phyloP scores from a whole-genome alignment of 2,329 filamentous ascomycete species.

The Drechslera avenae region DNA sequence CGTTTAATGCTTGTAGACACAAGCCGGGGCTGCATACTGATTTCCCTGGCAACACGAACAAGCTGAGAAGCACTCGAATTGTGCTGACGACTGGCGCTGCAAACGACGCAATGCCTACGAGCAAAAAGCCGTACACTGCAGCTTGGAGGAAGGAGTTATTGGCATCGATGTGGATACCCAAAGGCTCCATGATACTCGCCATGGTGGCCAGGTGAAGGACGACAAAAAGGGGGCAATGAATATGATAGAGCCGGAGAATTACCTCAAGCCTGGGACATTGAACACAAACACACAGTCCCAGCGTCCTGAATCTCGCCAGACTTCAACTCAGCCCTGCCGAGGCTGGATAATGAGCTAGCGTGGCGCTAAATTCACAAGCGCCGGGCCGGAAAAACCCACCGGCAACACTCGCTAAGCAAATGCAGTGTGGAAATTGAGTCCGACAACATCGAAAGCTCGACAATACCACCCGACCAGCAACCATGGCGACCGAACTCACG shows the following conservation, averaged over 20 bases:
- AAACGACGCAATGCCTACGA: slow-evolving; percentile 40
- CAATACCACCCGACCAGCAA: slow-evolving; percentile 45
- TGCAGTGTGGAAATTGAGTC: slow-evolving; percentile 19
- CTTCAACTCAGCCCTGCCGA: slow-evolving; percentile 13
- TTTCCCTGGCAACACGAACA: slow-evolving; percentile 56
- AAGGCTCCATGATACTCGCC: slow-evolving; percentile 25
- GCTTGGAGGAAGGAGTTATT: slow-evolving; percentile 34
- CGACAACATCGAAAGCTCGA: slow-evolving; percentile 36
- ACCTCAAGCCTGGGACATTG: not conserved
- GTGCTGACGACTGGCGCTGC: slow-evolving; percentile 51
- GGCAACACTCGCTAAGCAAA: slow-evolving; percentile 15
- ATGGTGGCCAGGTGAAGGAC: slow-evolving; percentile 9
- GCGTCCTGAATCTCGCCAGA: not conserved
- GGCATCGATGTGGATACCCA: slow-evolving; percentile 43
- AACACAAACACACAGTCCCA: not conserved
- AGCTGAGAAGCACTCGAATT: slow-evolving; percentile 53
- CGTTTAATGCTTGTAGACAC: not conserved
- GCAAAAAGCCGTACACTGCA: slow-evolving; percentile 35
- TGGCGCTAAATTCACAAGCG: not conserved
- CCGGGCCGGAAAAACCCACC: slow-evolving; percentile 13
- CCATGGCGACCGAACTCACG: slow-evolving; percentile 54
- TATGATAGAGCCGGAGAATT: no score
- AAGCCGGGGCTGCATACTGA: slow-evolving; percentile 43
- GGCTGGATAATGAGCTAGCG: slow-evolving; percentile 10
- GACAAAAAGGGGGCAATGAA: not conserved